Percentiles rank a stretch among this genome's conserved stretches.
These are phyloP conservation scores for Penicillium sp. DNA, from an alignment of 2,329 filamentous ascomycete genomes.

Conservation along the genomic window DNA sequence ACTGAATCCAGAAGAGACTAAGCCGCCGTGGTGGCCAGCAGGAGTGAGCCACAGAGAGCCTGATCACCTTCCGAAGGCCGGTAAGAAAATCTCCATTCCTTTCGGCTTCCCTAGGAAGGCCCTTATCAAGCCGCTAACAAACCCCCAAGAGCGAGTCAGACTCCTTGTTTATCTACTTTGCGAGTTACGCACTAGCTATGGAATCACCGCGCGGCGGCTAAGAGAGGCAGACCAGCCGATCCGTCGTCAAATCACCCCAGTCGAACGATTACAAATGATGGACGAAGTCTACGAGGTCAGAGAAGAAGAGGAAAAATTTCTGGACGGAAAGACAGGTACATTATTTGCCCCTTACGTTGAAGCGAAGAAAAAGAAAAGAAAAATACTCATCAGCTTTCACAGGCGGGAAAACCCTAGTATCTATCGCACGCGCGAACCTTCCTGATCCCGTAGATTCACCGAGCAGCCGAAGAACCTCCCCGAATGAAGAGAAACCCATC, in stretches of 20 bases:
- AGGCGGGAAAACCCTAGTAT: conserved; percentile 29
- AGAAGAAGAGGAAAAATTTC: conserved; percentile 39
- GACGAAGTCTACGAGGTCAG: conserved; percentile 44
- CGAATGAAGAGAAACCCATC: conserved; percentile 8
- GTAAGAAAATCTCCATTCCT: conserved; percentile 15
- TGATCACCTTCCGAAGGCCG: conserved; percentile 35
- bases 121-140: not conserved
- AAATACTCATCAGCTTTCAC: conserved; percentile 2
- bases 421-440: conserved; percentile 29
- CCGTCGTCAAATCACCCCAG: conserved; percentile 36
- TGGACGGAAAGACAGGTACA: conserved; percentile 39
- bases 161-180: conserved; percentile 44
- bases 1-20: conserved; percentile 34
- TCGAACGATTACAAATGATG: conserved; percentile 36
- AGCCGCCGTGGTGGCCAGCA: conserved; percentile 36
- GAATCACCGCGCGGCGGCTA: conserved; percentile 39
- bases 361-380: not conserved
- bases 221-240: conserved; percentile 43
- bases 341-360: not conserved
- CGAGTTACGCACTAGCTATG: conserved; percentile 35
- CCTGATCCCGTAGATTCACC: conserved; percentile 24
- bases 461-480: conserved; percentile 17
- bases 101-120: not conserved
- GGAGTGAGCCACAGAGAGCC: conserved; percentile 37
- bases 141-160: conserved; percentile 37